Conservation (phyloP, 2,329 filamentous ascomycete species). For the Aspergillus vadensis region DNA sequence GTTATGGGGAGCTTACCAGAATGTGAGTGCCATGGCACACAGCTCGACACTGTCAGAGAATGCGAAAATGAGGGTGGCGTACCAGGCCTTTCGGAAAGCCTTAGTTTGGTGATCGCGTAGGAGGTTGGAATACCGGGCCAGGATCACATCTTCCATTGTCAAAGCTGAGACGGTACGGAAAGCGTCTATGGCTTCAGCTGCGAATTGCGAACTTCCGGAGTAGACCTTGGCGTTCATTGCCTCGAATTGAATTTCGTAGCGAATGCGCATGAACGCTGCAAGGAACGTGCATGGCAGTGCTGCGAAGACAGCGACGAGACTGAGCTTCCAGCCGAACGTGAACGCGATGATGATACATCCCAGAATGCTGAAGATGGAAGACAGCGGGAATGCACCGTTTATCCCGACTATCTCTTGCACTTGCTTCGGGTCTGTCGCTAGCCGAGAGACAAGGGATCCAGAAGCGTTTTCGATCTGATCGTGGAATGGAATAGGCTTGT, state of each 20-base stretch:
- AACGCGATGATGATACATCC: constrained; percentile 69
- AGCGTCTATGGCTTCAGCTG: constrained; percentile 71
- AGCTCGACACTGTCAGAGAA: constrained; percentile 69
- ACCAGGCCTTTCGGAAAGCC: constrained; percentile 64
- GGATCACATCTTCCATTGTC: constrained; percentile 68
- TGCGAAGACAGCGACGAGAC: constrained; percentile 66
- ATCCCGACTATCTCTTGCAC: constrained; percentile 54
- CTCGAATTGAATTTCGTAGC: constrained; percentile 70
- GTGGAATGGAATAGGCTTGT: constrained; percentile 15
- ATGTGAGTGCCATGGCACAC: constrained; percentile 62
- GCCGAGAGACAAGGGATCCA: constrained; percentile 14
- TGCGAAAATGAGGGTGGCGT: constrained; percentile 66
- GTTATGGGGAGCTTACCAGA: constrained; percentile 49
- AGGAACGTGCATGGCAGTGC: constrained; percentile 54
- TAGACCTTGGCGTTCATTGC: constrained; percentile 69
- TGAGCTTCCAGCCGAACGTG: constrained; percentile 75
- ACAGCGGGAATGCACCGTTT: constrained; percentile 55
- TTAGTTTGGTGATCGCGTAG: constrained; percentile 60
- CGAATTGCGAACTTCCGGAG: constrained; percentile 71
- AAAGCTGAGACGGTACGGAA: constrained; percentile 72
- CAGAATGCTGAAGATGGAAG: constrained; percentile 65
- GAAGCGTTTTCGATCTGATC: constrained; percentile 17
- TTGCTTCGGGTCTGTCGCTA: constrained; percentile 50
- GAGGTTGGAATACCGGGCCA: constrained; percentile 61
- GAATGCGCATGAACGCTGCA: constrained; percentile 54